Evolutionary conservation across 2,329 filamentous ascomycete species (phyloP), one percentile per base, ranked within the genome.

Genomic region (Aspergillus fischeri): DNA sequence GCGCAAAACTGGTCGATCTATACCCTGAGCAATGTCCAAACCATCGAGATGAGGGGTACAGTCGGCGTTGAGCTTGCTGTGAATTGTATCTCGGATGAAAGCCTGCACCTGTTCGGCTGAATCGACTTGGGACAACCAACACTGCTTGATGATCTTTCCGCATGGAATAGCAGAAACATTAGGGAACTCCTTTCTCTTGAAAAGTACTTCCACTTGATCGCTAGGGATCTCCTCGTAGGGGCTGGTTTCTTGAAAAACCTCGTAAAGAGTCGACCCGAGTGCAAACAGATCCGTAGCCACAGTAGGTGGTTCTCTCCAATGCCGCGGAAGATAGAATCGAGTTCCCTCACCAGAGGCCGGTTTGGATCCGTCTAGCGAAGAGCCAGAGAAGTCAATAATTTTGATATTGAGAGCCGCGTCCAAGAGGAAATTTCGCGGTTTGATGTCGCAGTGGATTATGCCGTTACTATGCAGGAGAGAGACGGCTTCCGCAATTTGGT

Each of bases 361-460:
- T 29, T 53, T 57, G 7, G 57, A 63, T 3, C 59, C 56, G 41
- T 60, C 56, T 41, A 60, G 41, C 11, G 52, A 63, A 54, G 57
- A 62, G 24, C 53, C 54, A 50, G 59, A 61, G 38, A 63, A 61
- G 44, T 60, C 52, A 60, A 69, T 70, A 53, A 78, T 73, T 53
- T 67, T 66, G 55, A 77, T 64, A 57, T 72, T 58, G 21, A 77
- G 65, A 52, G 63, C 49, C 24, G 63, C 59, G 58, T 76, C 71
- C 20, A 78, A 59, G 0, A 77, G 64, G 53, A 77, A 72, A 58
- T 78, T 76, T 51, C 68, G 70, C 3, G 74, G 73, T 59, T 71
- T 69, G 29, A 77, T 63, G 59, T 78, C 73, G 62, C 69, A 74
- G 59, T 78, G 75, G 58, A 77, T 69, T 14, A 77, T 67, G n/a